These are phyloP conservation scores for Sarocladium brachiariae DNA, from an alignment of 2,329 filamentous ascomycete genomes.

Conservation along the genomic window DNA sequence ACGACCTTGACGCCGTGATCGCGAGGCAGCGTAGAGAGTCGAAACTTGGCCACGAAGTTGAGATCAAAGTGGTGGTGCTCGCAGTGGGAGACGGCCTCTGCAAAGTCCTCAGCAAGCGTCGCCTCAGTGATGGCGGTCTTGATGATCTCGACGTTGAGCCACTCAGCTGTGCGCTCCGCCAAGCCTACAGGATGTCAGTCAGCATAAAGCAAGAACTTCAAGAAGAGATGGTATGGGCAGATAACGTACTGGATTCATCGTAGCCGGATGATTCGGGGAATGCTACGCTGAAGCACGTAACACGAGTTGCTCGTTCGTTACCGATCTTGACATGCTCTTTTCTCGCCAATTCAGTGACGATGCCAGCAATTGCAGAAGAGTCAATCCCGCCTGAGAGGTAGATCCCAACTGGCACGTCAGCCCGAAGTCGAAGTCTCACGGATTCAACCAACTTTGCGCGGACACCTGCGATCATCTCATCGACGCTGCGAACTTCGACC, in stretches of 20 bases:
- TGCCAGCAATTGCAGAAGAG: constrained; percentile 49
- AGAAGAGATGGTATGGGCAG: too few species aligned
- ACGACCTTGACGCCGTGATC: constrained; percentile 46
- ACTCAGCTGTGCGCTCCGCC: constrained; percentile 25
- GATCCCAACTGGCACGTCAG: constrained; percentile 51
- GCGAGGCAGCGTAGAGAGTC: constrained; percentile 37
- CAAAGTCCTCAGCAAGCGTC: constrained; percentile 23
- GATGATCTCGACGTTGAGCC: constrained; percentile 23
- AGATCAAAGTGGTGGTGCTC: constrained; percentile 36
- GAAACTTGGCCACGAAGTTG: constrained; percentile 44
- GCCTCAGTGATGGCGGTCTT: constrained; percentile 22
- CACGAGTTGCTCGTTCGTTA: constrained; percentile 25
- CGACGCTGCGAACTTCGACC: constrained; percentile 35
- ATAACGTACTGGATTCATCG: constrained; percentile 37
- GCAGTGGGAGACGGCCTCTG: constrained; percentile 22
- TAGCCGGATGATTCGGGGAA: constrained; percentile 41
- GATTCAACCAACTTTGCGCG: constrained; percentile 43
- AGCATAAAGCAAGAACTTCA: background rate
- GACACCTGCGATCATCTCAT: constrained; percentile 45
- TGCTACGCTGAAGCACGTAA: constrained; percentile 41
- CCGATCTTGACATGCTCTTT: constrained; percentile 39
- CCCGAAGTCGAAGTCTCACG: constrained; percentile 42
- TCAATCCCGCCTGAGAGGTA: constrained; percentile 53
- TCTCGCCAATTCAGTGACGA: constrained; percentile 43
- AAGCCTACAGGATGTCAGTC: constrained; percentile 22